A percentile compares a stretch with the other conserved stretches of the same genome.
phyloP scores from a whole-genome alignment of 352 stramenopile species.

The Phytophthora sp. region DNA sequence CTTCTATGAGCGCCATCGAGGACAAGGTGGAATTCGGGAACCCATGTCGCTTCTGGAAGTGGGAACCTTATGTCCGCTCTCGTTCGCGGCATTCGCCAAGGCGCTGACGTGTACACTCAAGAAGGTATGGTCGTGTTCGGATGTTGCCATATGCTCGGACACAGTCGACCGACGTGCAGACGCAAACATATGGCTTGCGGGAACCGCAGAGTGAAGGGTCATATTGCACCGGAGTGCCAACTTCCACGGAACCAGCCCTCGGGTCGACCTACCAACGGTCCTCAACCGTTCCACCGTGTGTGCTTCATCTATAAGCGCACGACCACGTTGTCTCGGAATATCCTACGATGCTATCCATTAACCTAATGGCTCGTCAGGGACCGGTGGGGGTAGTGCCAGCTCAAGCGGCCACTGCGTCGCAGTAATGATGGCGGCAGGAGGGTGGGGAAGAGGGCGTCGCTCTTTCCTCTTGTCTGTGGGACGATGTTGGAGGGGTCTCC shows the following conservation, averaged over 20 bases:
- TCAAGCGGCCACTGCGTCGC: neutral
- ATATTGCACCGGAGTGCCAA: neutral
- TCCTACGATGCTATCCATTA: neutral
- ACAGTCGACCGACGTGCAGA: neutral
- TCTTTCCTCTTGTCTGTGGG: constrained; percentile 1
- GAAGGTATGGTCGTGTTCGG: neutral
- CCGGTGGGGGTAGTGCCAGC: too few species aligned
- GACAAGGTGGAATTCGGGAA: too few species aligned
- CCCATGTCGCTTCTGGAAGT: neutral
- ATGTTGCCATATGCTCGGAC: neutral
- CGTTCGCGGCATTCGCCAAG: neutral
- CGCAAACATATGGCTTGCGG: neutral
- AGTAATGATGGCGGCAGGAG: neutral
- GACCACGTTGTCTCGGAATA: neutral
- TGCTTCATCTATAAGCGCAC: too few species aligned
- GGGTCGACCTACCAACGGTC: neutral
- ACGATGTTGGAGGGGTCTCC: too few species aligned
- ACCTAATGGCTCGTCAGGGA: neutral
- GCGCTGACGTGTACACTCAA: neutral
- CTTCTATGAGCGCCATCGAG: neutral
- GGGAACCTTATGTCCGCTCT: neutral
- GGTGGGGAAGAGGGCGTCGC: neutral
- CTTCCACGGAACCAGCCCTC: neutral
- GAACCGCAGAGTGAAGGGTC: neutral
- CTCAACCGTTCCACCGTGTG: too few species aligned